Evolutionary conservation across 1,284 basidiomycete genomes (phyloP).

Genomic region (Marasmius fiardii): DNA sequence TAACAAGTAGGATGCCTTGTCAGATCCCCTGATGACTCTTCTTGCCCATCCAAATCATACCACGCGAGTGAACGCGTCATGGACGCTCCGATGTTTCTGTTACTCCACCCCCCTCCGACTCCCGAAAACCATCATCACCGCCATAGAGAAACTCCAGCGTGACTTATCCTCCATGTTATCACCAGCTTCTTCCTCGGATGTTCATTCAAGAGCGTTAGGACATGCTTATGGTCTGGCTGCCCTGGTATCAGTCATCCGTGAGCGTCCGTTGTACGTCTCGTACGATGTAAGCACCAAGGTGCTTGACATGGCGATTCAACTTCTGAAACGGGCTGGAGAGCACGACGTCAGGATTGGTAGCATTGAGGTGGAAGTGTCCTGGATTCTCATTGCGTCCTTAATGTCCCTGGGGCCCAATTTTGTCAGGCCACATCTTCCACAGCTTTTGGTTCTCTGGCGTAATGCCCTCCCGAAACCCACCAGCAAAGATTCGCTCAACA

Average conservation of each 20-base stretch:
- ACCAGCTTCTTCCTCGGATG: conserved; percentile 71
- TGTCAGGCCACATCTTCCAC: conserved; percentile 87
- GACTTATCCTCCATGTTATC: conserved; percentile 72
- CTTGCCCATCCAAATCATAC: conserved; percentile 86
- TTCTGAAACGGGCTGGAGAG: conserved; percentile 89
- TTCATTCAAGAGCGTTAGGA: conserved; percentile 74
- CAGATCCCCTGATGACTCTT: conserved; percentile 83
- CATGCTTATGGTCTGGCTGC: conserved; percentile 88
- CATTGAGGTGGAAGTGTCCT: conserved; percentile 91
- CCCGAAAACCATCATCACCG: conserved; percentile 70
- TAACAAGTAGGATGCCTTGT: conserved; percentile 68
- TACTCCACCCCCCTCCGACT: conserved; percentile 84
- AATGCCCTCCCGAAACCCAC: conserved; percentile 96
- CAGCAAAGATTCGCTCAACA: conserved; percentile 70
- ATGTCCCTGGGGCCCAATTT: conserved; percentile 95
- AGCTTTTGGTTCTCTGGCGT: conserved; percentile 93
- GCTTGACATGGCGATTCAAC: conserved; percentile 85
- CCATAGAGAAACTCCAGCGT: conserved; percentile 80
- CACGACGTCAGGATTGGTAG: conserved; percentile 83
- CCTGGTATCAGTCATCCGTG: conserved; percentile 82
- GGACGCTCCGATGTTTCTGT: conserved; percentile 89
- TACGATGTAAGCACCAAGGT: conserved; percentile 92
- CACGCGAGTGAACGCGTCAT: conserved; percentile 83
- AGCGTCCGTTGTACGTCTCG: conserved; percentile 90
- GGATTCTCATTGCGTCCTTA: conserved; percentile 88